phyloP scores from a whole-genome alignment of 257 asterid genomes.

The Rehmannia glutinosa region DNA sequence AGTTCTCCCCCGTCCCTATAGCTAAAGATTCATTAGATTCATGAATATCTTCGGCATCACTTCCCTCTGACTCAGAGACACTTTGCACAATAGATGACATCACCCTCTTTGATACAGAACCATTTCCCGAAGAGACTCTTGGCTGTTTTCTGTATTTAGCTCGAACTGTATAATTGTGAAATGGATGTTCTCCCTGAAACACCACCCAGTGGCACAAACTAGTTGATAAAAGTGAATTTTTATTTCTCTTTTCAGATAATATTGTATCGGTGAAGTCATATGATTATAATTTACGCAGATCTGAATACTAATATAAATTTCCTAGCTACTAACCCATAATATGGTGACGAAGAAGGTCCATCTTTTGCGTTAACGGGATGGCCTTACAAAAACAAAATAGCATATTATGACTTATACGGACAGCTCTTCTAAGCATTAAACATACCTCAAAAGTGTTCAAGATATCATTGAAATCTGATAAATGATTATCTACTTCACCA shows the following conservation, averaged over 20 bases:
- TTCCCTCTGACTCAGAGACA: slow-evolving; percentile 40
- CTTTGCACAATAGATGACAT: slow-evolving; percentile 26
- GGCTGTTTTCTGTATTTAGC: slow-evolving; percentile 64
- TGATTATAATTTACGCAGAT: background rate
- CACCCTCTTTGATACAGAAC: slow-evolving; percentile 16
- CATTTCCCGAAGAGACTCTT: slow-evolving; percentile 29
- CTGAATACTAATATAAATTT: background rate
- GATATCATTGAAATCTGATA: slow-evolving; percentile 63
- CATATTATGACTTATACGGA: background rate
- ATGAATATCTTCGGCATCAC: slow-evolving; percentile 41
- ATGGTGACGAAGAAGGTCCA: too few relatives aligned
- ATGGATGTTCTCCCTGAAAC: slow-evolving; percentile 90
- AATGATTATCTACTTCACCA: slow-evolving; percentile 58
- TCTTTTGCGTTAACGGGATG: too few relatives aligned
- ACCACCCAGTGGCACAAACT: slow-evolving; percentile 19
- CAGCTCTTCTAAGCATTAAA: slow-evolving; percentile 8
- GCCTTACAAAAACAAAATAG: background rate
- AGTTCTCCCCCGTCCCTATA: slow-evolving; percentile 23
- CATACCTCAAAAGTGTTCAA: slow-evolving; percentile 74
- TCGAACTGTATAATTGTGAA: slow-evolving; percentile 87
- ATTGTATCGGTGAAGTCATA: background rate
- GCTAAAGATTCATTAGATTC: slow-evolving; percentile 27
- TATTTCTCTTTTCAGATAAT: background rate
- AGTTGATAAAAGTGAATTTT: slow-evolving; percentile 6
- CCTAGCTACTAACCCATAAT: background rate